Evolutionary conservation across 1,139 yeast genomes (phyloP).

Genomic region (Blastobotrys capitulatus): DNA sequence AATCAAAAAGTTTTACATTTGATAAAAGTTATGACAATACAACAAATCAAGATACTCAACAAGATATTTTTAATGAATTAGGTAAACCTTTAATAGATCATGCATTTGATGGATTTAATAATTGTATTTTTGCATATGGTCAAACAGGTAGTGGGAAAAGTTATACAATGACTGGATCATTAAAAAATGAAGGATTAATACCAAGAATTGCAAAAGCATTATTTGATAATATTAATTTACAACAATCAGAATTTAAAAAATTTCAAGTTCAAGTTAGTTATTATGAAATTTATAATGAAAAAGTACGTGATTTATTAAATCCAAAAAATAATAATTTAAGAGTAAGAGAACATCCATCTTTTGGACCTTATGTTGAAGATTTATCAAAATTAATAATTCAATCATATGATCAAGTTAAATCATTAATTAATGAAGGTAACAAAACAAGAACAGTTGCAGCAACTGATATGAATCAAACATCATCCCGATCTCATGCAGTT

Average conservation of each 20-base stretch:
- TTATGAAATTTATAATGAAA: constrained; percentile 68
- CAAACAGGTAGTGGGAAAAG: constrained; percentile 72
- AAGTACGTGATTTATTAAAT: constrained; percentile 33
- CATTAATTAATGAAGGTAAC: constrained; percentile 43
- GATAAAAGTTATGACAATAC: constrained; percentile 10
- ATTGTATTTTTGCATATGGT: constrained; percentile 67
- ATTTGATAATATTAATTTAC: constrained; percentile 38
- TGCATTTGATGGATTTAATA: constrained; percentile 59
- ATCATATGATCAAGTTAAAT: constrained; percentile 40
- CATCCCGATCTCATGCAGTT: constrained; percentile 73
- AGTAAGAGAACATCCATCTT: constrained; percentile 51
- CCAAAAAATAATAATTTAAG: constrained; percentile 21
- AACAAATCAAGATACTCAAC: constrained; percentile 35
- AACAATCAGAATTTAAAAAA: constrained; percentile 38
- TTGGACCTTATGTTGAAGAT: constrained; percentile 65
- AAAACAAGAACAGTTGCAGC: constrained; percentile 54
- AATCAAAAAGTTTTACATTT: constrained; percentile 8
- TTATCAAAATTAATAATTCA: constrained; percentile 44
- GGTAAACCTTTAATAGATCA: constrained; percentile 55
- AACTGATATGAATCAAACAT: constrained; percentile 57
- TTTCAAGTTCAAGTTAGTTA: constrained; percentile 53
- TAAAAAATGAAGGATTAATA: constrained; percentile 49
- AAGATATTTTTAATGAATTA: constrained; percentile 42
- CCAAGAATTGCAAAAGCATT: constrained; percentile 51
- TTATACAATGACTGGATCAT: constrained; percentile 61